Percentiles rank a stretch among this genome's conserved stretches.
These are phyloP conservation scores for Aspergillus mulundensis DNA, from an alignment of 495 filamentous ascomycete species.

Conservation along the genomic window DNA sequence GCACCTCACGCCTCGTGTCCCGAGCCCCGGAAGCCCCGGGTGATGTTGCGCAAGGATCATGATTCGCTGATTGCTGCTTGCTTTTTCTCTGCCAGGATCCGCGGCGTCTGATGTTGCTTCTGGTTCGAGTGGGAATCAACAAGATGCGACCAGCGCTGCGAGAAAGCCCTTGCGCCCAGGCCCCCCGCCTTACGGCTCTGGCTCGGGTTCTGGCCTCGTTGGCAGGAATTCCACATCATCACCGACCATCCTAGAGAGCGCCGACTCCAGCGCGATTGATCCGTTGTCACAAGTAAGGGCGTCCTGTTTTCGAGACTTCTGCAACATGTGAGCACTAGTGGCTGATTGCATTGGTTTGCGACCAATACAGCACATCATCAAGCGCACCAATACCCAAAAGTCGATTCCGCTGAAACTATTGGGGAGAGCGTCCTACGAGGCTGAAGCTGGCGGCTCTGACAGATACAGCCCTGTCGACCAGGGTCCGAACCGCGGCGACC, in stretches of 20 bases:
- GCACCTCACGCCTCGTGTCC: not conserved
- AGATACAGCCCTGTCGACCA: constrained; percentile 36
- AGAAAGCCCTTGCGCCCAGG: constrained; percentile 23
- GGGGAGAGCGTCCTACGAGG: constrained; percentile 49
- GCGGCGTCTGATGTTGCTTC: constrained; percentile 33
- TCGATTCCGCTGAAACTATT: constrained; percentile 65
- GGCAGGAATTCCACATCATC: constrained; percentile 26
- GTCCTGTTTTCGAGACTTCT: not conserved
- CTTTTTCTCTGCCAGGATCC: constrained; percentile 23
- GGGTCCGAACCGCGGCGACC: constrained; percentile 32
- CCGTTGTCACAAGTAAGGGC: constrained; percentile 52
- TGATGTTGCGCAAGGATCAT: constrained; percentile 8
- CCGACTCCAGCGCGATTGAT: constrained; percentile 48
- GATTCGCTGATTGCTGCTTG: constrained; percentile 12
- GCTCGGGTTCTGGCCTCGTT: constrained; percentile 13
- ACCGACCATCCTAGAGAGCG: constrained; percentile 28
- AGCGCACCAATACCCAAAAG: constrained; percentile 74
- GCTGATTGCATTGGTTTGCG: constrained; percentile 14
- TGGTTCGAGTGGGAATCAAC: constrained; percentile 32
- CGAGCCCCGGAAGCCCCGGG: constrained; percentile 1
- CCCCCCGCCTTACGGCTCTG: constrained; percentile 7
- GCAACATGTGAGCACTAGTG: constrained; percentile 11
- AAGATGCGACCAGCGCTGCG: constrained; percentile 18
- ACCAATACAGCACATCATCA: constrained; percentile 64
- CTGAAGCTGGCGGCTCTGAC: constrained; percentile 50